Percentiles rank a stretch among this genome's conserved stretches.
Evolutionary conservation across 2,329 filamentous ascomycete species (phyloP).

Genomic region (Colletotrichum viniferum): DNA sequence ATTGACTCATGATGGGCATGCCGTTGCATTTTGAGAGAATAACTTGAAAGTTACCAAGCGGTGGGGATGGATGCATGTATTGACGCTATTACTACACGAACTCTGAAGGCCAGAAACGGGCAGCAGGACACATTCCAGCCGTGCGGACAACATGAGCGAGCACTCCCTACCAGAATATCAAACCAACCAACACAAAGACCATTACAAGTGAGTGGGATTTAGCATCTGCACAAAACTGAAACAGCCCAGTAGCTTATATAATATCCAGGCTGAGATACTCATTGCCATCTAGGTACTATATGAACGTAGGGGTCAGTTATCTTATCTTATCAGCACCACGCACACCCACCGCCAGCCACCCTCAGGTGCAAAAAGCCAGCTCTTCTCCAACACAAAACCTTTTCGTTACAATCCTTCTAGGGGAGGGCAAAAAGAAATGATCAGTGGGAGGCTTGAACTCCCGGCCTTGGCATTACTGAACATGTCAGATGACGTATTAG

Average conservation of each 20-base stretch:
- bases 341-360: neutral
- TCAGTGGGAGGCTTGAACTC: slow-evolving; percentile 23
- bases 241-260: neutral
- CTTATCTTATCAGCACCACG: neutral
- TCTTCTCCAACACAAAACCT: neutral
- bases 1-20: neutral
- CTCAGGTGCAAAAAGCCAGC: too few species aligned
- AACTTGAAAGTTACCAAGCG: neutral
- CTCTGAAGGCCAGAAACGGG: neutral
- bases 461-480: slow-evolving; percentile 20
- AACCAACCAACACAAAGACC: accelerated
- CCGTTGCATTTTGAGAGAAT: neutral
- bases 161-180: too few species aligned
- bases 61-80: neutral
- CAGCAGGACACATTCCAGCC: neutral
- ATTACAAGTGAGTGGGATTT: neutral
- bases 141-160: neutral
- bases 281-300: neutral
- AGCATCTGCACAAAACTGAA: neutral
- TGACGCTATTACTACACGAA: neutral
- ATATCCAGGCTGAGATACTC: neutral
- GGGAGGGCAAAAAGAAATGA: neutral
- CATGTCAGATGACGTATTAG: slow-evolving; percentile 13
- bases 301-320: neutral
- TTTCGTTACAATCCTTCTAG: neutral